Evolutionary conservation across 1,139 yeast genomes (phyloP), one percentile per base, ranked within the genome.

Genomic region (Geotrichum cucujoidarum): DNA sequence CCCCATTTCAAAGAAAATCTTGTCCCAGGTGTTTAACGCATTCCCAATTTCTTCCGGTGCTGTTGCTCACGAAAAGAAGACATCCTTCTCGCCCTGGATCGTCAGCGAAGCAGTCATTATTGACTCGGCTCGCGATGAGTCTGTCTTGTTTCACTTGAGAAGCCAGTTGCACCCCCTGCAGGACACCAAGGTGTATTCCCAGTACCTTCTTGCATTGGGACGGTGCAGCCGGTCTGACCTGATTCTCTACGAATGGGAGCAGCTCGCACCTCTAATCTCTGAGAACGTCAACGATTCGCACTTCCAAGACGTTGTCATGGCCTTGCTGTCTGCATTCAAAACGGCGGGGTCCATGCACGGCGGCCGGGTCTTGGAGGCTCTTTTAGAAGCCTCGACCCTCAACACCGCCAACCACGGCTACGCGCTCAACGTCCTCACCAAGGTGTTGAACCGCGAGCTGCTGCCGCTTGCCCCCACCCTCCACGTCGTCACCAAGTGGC

Each of bases 171-270:
- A 54, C 14, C 53, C 58, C 3, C 16, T 33, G 20, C 24, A 24
- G 2, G 54, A 60, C 32, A 31, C 43, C 3, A 37, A 37, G 4
- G 55, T 54, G 33, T 60, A 55, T 42, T 50, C 51, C 25, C 55
- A 57, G 42, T 63, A 62, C 48, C 45, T 62, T 16, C 52, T 57
- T n/a, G 65, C 66, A 4, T 53, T 61, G 38, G 64, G 63, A n/a
- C 49, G 66, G 22, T 60, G 61, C 45, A 52, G 52, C 17, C 44
- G 57, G 17, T 36, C 57, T 2, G 61, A 56, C 34, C 40, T 56
- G 22, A 49, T 63, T 20, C 24, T 52, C 21, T 47, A 50, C 36
- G 66, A 63, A 40, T 60, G 64, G 62, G 43, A 45, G 13, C 47
- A 49, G 25, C 41, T 55, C 16, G 43, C 41, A 11, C 40, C 47